Evolutionary conservation across 1,284 basidiomycete species (phyloP), one percentile per base, ranked within the genome.

Genomic region (Sparassis latifolia): DNA sequence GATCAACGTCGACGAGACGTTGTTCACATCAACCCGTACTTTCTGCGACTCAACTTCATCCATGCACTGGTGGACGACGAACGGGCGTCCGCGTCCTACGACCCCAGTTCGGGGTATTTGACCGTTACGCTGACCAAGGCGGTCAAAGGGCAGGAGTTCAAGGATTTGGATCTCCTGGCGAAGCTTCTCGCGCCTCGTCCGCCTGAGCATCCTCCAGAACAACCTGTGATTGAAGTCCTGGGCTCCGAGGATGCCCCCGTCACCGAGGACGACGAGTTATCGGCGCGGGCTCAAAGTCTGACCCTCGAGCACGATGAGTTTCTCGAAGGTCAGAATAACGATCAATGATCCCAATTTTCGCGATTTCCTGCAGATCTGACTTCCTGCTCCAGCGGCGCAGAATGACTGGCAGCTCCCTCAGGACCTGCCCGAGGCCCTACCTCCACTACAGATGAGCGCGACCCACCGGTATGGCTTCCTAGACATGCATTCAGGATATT

Each of bases 11-110:
- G 84, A 89, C 57, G 80, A 79, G 51, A 78, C 78, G 35, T 66
- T 85, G 42, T 74, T 91, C 82, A 91, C 62, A 77, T 90, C 62
- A 86, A 84, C 53, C 88, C 88, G 3, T 92, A 91, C 62, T 91
- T 86, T 60, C 74, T 92, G 50, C 83, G 88, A 2, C 74, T 92
- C 53, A 81, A 80, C 60, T 87, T 92, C 62, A 71, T 83, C 32
- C 74, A 81, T 61, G 57, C 75, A 1, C 58, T 81, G 52, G 60
- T 81, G 37, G 88, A 90, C 57, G 88, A 91, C 57, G 84, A 88
- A 52, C 66, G 70, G 30, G 83, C 87, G 27, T 78, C 78, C 32
- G 89, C 88, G 2, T 63, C 71, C 55, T 92, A 91, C 61, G 84
- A 91, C 63, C 79, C 88, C 38, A 73, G 75, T 42, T 76, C 82